phyloP scores from a whole-genome alignment of 129 eudicot genomes.

The Escallonia herrerae region DNA sequence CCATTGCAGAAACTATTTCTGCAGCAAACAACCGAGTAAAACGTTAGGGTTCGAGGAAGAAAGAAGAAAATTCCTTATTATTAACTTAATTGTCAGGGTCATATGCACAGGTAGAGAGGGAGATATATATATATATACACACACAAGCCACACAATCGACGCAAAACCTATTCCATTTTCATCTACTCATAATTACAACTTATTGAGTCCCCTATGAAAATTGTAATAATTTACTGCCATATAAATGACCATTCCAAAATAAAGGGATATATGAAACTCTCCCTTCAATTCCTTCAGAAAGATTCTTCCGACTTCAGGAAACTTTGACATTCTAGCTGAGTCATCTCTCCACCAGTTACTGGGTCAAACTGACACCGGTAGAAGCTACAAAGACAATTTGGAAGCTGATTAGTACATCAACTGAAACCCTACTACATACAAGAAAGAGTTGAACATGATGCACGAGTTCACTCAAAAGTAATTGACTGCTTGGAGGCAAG shows the following conservation, averaged over 20 bases:
- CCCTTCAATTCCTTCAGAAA: constrained; percentile 14
- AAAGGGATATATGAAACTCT: background rate
- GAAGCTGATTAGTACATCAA: background rate
- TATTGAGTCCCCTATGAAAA: background rate
- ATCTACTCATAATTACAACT: constrained; percentile 4
- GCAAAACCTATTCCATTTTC: background rate
- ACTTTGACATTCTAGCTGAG: constrained; percentile 37
- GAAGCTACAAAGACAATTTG: constrained; percentile 31
- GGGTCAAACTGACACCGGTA: constrained; percentile 59
- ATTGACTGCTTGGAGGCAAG: too few relatives aligned
- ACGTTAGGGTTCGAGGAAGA: too few relatives aligned
- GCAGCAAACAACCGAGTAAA: too few relatives aligned
- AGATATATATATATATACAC: background rate
- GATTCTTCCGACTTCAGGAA: constrained; percentile 42
- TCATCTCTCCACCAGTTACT: constrained; percentile 60
- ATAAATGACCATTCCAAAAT: background rate
- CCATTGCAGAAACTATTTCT: too few relatives aligned
- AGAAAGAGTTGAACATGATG: too few relatives aligned
- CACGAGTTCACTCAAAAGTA: too few relatives aligned
- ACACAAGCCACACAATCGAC: background rate
- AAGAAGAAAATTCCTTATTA: too few relatives aligned
- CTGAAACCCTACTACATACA: too few relatives aligned
- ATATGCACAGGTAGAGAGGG: constrained; percentile 6
- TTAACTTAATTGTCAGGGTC: too few relatives aligned
- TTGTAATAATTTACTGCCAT: background rate